These are phyloP conservation scores for Globisporangium nodosum DNA, from an alignment of 352 stramenopile species.

Conservation along the genomic window DNA sequence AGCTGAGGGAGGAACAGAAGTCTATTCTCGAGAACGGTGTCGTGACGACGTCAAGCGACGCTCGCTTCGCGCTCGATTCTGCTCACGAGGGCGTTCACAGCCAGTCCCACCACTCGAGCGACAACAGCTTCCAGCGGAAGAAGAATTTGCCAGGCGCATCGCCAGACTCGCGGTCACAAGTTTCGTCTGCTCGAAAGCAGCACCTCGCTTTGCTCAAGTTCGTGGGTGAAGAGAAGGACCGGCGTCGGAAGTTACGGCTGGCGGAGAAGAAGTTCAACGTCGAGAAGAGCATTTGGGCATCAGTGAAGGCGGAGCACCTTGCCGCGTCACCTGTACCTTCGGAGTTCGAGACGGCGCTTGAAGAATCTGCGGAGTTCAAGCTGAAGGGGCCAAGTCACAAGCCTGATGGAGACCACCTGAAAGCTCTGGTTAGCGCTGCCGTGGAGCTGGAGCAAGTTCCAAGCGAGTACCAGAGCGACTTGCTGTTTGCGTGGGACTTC, in stretches of 20 bases:
- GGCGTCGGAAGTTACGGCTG: constrained; percentile 44
- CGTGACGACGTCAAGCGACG: constrained; percentile 33
- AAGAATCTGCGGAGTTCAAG: background rate
- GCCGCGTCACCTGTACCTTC: background rate
- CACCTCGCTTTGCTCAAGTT: constrained; percentile 59
- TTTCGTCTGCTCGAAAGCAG: constrained; percentile 34
- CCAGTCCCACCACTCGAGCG: background rate
- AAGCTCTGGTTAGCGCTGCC: constrained; percentile 23
- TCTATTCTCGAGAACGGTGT: constrained; percentile 72
- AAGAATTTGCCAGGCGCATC: constrained; percentile 10
- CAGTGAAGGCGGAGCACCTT: constrained; percentile 41
- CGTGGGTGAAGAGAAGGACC: constrained; percentile 60
- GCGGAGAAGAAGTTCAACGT: constrained; percentile 47
- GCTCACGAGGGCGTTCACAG: constrained; percentile 5
- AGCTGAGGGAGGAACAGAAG: constrained; percentile 66
- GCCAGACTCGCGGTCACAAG: constrained; percentile 7
- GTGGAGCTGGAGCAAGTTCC: constrained; percentile 37
- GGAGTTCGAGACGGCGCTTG: background rate
- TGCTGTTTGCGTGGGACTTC: constrained; percentile 76
- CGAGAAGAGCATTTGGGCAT: constrained; percentile 47
- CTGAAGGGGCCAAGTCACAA: background rate
- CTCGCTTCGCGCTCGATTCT: constrained; percentile 13
- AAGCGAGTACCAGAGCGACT: constrained; percentile 35
- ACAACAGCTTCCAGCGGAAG: constrained; percentile 6
- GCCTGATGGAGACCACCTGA: constrained; percentile 2